Base-by-base conservation (phyloP, 805 yeast genomes). In the Wickerhamomyces canadensis region DNA sequence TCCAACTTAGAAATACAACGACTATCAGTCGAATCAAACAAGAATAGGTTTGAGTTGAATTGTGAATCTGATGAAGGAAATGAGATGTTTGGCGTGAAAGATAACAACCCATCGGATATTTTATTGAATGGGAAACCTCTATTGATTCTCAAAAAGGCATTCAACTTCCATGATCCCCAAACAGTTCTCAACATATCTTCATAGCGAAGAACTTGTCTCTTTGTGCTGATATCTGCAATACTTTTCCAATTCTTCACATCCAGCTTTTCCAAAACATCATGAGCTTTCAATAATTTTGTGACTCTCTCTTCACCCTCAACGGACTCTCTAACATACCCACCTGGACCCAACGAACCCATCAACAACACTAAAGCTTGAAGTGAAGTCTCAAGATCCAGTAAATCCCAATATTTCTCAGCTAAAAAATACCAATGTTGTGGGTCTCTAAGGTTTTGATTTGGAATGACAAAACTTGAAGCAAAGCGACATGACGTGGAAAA, bases 111-210 rank as follows among this genome's bases (percentile, higher is more conserved):
- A 8, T 42, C 42, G 11, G 50, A 36, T 6, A 41, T 22, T 21
- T 37, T 34, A 6, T 43, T 38, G 40, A 57, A 65, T n/a, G 70
- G 69, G 34, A 49, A 51, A 1, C 68, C 70, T 43, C 56, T 48
- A 44, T 57, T 55, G 19, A 61, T 38, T 41, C 69, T 52, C 19
- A 61, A 38, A 37, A 54, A 61, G 11, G 55, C 57, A 36, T 59
- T 57, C 34, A 60, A 44, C 39, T 58, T 61, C 64, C 64, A 68
- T 6, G 60, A 53, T 5, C 58, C 56, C 72, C 72, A 68, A 11
- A 66, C 41, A 4, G 59, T 44, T 40, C 70, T 47, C 8, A 61
- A 36, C 27, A 54, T 37, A 33, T 54, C 49, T 37, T 65, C 68
- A 31, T 67, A 54, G 24, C 56, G 58, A 8, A 57, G 34, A 3